Conservation (phyloP, 1,284 basidiomycete genomes). For the Ustanciosporium gigantosporum region DNA sequence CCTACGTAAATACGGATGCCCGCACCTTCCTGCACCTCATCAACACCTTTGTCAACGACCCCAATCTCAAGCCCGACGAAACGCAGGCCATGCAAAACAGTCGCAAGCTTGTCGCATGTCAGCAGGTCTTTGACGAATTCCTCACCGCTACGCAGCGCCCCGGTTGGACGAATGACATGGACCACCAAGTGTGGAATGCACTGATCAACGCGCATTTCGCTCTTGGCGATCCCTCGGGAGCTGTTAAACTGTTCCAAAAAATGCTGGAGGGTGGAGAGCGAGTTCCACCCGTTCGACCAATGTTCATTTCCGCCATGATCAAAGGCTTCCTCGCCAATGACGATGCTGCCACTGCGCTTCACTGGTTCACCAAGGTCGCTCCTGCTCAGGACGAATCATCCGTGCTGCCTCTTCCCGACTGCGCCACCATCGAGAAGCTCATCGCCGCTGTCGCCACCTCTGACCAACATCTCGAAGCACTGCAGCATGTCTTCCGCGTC, state of each 20-base stretch:
- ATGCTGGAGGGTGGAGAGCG: constrained; percentile 66
- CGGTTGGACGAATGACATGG: constrained; percentile 21
- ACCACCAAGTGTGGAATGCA: constrained; percentile 70
- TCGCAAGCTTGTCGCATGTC: constrained; percentile 68
- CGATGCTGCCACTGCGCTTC: constrained; percentile 37
- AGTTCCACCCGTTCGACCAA: constrained; percentile 66
- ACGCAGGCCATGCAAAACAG: constrained; percentile 64
- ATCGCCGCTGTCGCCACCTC: constrained; percentile 5
- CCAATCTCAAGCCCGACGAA: constrained; percentile 55
- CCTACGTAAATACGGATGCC: constrained; percentile 63
- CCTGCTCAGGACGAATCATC: background rate
- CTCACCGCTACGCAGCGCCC: constrained; percentile 62
- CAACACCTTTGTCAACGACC: constrained; percentile 51
- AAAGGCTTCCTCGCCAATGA: constrained; percentile 42
- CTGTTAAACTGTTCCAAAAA: constrained; percentile 71
- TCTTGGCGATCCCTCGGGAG: constrained; percentile 69
- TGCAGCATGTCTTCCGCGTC: constrained; percentile 14
- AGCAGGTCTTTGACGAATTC: constrained; percentile 72
- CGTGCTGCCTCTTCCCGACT: constrained; percentile 8
- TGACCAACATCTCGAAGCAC: constrained; percentile 10
- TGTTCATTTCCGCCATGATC: constrained; percentile 71
- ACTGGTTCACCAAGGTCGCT: constrained; percentile 43
- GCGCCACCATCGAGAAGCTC: constrained; percentile 9
- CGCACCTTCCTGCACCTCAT: constrained; percentile 70
- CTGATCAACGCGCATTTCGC: constrained; percentile 78